Evolutionary conservation across 768 basidiomycete genomes (phyloP), one percentile per base, ranked within the genome.

Genomic region (Gyrodon lividus): DNA sequence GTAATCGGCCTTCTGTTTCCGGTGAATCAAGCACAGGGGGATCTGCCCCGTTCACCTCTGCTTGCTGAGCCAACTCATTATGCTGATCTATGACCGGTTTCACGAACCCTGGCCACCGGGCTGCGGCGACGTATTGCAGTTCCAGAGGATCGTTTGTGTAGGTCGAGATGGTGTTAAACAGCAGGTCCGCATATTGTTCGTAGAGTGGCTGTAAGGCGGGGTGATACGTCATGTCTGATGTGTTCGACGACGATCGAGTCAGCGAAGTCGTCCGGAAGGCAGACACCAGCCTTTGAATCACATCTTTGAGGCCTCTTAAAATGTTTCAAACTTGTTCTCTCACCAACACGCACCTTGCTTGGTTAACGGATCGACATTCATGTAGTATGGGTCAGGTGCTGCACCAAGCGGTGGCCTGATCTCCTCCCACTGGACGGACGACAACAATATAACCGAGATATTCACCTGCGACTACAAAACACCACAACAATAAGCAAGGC

Each of bases 101-200:
- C 1, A 86, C 77, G 58, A 90, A 92, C 2, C 83, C 86, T 0
- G 89, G 87, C 89, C 91, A 92, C 19, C 84, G 77, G 6, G 90
- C 86, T 0, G 86, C 83, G 2, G 86, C 81, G 24, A 92, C 78
- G 60, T 92, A 92, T 38, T 79, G 77, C 1, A 92, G 73, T 61
- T 92, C 90, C 43, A 80, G 64, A 1, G 82, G 79, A 59, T 91
- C 84, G 35, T 76, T 77, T 3, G 80, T 83, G 65, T 84, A 90
- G 6, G 81, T 75, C 19, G 77, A 77, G 61, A 89, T 83, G 26
- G 80, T 72, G 42, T 80, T 77, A 61, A 80, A 81, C 2, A 92
- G 66, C 9, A 79, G 72, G 6, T 77, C 72, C 17, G 76, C 63
- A 54, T 86, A 92, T 50, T 86, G 82, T n/a, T 72, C 62, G 55